Evolutionary conservation across 257 asterid species (phyloP).

Genomic region (Cynanchum wilfordii): DNA sequence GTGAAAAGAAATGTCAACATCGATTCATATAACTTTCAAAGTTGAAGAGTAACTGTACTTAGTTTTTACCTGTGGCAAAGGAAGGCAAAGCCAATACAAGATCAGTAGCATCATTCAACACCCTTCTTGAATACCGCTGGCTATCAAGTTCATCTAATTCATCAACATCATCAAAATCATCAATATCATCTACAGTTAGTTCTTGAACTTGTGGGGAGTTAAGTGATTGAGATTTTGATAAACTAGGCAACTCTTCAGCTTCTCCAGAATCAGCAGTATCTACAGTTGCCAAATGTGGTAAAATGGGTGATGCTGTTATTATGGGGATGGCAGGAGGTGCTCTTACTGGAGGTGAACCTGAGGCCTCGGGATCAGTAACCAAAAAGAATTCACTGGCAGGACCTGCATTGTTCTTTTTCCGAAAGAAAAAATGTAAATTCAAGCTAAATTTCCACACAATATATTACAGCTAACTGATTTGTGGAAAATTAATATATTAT

Average conservation of each 20-base stretch:
- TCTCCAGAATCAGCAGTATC: slow-evolving; percentile 60
- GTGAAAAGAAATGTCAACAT: background rate
- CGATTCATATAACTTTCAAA: background rate
- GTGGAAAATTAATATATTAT: background rate
- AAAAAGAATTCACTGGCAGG: slow-evolving; percentile 75
- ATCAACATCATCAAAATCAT: slow-evolving; percentile 73
- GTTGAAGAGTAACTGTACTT: background rate
- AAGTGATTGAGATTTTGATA: slow-evolving; percentile 63
- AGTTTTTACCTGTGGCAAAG: slow-evolving; percentile 69
- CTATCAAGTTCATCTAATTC: slow-evolving; percentile 60
- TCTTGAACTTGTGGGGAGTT: slow-evolving; percentile 57
- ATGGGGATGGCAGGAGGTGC: slow-evolving; percentile 62
- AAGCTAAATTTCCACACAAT: background rate
- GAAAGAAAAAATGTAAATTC: slow-evolving; percentile 10
- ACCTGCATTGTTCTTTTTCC: slow-evolving; percentile 77
- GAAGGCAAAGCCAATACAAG: slow-evolving; percentile 74
- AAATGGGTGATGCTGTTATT: slow-evolving; percentile 45
- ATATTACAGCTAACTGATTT: background rate
- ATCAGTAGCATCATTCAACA: slow-evolving; percentile 88
- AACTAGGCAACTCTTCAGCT: slow-evolving; percentile 49
- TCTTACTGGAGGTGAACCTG: slow-evolving; percentile 93
- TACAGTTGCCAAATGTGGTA: slow-evolving; percentile 46
- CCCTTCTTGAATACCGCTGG: slow-evolving; percentile 85
- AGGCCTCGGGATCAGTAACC: slow-evolving; percentile 64
- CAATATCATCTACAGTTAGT: slow-evolving; percentile 88